Evolutionary conservation across 176 grass and related monocot species (phyloP).

Genomic region (Bromus sterilis): DNA sequence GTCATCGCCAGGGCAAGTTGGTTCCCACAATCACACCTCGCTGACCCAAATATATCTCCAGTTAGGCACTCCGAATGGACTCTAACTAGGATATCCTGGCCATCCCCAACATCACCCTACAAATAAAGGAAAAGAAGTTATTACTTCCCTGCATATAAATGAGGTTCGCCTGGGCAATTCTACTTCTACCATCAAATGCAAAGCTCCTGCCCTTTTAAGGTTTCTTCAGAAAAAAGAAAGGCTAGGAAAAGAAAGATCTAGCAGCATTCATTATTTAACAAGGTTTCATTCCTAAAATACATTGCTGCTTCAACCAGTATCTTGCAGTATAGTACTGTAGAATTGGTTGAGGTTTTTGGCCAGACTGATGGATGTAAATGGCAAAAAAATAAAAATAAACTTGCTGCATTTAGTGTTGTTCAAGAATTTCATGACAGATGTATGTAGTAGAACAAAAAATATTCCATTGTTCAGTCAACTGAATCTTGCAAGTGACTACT

Average conservation of each 20-base stretch:
- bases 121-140: constrained; percentile 3
- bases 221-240: background rate
- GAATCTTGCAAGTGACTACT: background rate
- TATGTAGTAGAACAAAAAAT: background rate
- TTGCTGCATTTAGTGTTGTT: background rate
- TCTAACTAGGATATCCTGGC: constrained; percentile 80
- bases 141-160: background rate
- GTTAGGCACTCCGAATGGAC: constrained; percentile 90
- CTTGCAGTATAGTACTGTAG: background rate
- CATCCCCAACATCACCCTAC: constrained; percentile 97
- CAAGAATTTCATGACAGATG: background rate
- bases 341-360: background rate
- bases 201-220: background rate
- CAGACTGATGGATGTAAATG: background rate
- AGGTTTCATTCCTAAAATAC: background rate
- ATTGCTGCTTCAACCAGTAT: background rate
- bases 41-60: constrained; percentile 93
- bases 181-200: background rate
- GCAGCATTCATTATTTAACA: background rate
- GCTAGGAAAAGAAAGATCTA: background rate
- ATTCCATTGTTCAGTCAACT: background rate
- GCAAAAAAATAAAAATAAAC: background rate
- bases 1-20: constrained; percentile 77
- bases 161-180: background rate
- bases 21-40: constrained; percentile 76